Percentiles rank a stretch among this genome's conserved stretches.
Conservation (phyloP, 257 asterid genomes). For the Solanum chilense region DNA sequence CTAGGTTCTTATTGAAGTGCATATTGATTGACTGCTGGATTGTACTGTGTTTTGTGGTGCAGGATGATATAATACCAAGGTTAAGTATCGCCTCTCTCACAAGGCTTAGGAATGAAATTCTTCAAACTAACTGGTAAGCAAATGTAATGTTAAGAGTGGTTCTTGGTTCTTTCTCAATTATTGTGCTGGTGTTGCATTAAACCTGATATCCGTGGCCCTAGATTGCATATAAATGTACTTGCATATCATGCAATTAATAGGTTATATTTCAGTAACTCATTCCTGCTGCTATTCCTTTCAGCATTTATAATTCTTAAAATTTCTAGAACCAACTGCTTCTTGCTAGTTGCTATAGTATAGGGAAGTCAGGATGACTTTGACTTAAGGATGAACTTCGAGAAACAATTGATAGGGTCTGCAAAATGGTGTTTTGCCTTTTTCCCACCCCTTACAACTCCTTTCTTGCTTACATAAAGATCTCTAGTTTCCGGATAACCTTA, state of each 20-base stretch:
- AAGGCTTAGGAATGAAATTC: constrained; percentile 84
- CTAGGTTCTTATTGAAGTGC: not conserved
- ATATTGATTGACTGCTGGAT: not conserved
- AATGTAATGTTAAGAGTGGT: not conserved
- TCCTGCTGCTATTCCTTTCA: not conserved
- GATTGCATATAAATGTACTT: not conserved
- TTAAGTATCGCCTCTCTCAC: constrained; percentile 56
- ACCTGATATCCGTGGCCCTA: not conserved
- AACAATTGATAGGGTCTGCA: not conserved
- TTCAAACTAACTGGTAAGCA: constrained; percentile 92
- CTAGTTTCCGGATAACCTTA: not conserved
- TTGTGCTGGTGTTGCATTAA: not conserved
- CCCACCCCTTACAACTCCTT: not conserved
- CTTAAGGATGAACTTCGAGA: not conserved
- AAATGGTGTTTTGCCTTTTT: not conserved
- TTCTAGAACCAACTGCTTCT: not conserved
- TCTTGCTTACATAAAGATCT: not conserved
- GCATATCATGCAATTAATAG: not conserved
- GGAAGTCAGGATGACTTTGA: not conserved
- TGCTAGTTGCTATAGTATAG: not conserved
- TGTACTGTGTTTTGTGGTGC: not conserved
- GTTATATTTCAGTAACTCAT: not conserved
- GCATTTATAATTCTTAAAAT: not conserved
- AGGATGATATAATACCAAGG: constrained; percentile 93
- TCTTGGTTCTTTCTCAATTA: not conserved